Evolutionary conservation across 2,329 filamentous ascomycete species (phyloP), one percentile per base, ranked within the genome.

Genomic region (Pseudocercospora fijiensis): DNA sequence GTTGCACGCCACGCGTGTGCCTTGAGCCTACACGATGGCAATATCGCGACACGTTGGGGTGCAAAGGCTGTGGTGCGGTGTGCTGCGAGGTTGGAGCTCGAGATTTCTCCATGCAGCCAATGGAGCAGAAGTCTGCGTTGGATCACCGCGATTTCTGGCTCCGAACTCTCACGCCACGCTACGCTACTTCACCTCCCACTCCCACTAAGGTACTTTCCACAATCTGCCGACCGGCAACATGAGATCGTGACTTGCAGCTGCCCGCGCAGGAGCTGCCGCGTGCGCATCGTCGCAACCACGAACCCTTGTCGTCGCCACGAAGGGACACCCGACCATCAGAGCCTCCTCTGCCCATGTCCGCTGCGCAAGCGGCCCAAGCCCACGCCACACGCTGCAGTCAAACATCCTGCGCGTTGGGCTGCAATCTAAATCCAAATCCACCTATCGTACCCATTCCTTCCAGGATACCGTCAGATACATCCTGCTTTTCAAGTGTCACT

Each of bases 391-490:
- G 33, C 33, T 56, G 53, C 53, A 24, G 53, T 56, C 53, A n/a
- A n/a, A 56, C 28, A 22, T 27, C 53, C 20, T 33, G 27, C 43
- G 49, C 58, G 58, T 64, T 60, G 62, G 58, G 57, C 57, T 60
- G 24, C 58, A 41, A 61, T 45, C 33, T n/a, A n/a, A 37, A 11
- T n/a, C 43, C 26, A 28, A 28, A 20, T 60, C 53, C 30, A 58
- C 63, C 63, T 65, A 65, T 65, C 33, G 52, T 41, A 43, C 43
- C n/a, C 49, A 30, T 7, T 28, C 18, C 16, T 37, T 30, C 58
- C 57, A 60, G 63, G 57, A 65, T 60, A 45, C 30, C 33, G 58
- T 65, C 18, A 58, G 56, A 57, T 58, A 57, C 63, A 58, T 55
- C 52, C 58, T 52, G 58, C 52, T 49, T 58, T 52, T 61, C 62